Conservation (phyloP, 2,329 filamentous ascomycete species). For the Aureobasidium sp. region DNA sequence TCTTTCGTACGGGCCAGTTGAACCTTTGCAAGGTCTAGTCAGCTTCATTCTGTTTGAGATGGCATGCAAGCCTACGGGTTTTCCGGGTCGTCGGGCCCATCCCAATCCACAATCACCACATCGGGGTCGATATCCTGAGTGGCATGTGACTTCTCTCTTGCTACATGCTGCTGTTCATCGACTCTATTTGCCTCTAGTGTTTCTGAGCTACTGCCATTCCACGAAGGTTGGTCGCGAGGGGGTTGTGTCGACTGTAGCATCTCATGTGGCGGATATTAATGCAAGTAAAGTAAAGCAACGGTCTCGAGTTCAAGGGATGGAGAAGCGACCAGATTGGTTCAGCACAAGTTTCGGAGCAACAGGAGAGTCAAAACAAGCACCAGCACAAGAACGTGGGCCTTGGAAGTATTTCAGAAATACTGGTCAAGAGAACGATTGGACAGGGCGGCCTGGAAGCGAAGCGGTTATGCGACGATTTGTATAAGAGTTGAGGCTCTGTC, state of each 20-base stretch:
- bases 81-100: slow-evolving; percentile 38
- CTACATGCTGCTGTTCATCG: slow-evolving; percentile 4
- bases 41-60: not conserved
- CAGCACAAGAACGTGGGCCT: not conserved
- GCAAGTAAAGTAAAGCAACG: not conserved
- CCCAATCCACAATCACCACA: slow-evolving; percentile 27
- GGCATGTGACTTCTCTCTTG: not conserved
- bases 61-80: slow-evolving; percentile 20
- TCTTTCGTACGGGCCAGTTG: slow-evolving; percentile 26
- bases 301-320: not conserved
- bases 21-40: slow-evolving; percentile 4
- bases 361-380: not conserved
- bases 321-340: not conserved
- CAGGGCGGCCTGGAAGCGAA: not conserved
- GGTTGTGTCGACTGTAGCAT: not conserved
- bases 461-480: slow-evolving; percentile 3
- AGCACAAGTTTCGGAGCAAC: not conserved
- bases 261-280: not conserved
- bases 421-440: not conserved
- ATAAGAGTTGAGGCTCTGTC: slow-evolving; percentile 1
- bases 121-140: slow-evolving; percentile 10
- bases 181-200: slow-evolving; percentile 2
- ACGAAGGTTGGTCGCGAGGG: not conserved
- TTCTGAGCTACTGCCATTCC: not conserved
- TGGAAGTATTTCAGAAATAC: not conserved